Evolutionary conservation across 2,329 filamentous ascomycete genomes (phyloP), one percentile per base, ranked within the genome.

Genomic region (Paecilomyces formosus): DNA sequence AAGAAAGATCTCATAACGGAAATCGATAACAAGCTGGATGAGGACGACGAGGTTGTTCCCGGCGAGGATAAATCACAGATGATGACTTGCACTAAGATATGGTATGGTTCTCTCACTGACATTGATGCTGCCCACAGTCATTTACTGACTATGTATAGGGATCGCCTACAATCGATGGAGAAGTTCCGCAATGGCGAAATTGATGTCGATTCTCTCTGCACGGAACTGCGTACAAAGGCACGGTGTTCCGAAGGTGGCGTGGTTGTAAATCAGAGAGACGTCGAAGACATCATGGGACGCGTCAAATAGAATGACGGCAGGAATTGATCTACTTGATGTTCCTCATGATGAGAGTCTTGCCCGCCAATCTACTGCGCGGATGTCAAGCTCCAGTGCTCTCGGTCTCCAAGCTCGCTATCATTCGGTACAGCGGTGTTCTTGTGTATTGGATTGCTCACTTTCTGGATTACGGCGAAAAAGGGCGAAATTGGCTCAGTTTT

Each of bases 221-320:
- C 88, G 3, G 92, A 99, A 71, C 84, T 99, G 13, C 90, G 93
- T 63, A 90, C 92, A 72, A 99, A 99, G 78, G 94, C 94, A 59
- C 94, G 93, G 71, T 99, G 94, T 74, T 96, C 92, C 0, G 78
- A 96, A 65, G 88, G 83, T 18, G 93, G 94, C 15, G 90, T 95
- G 12, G 90, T 96, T 18, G 89, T 99, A 24, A 88, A 92, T 62
- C 87, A 96, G 76, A 85, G 85, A 57, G 92, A 97, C 68, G 96
- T 97, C 66, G 89, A 96, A 70, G 84, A 81, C 49, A 88, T 92
- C 56, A 81, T 93, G 76, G 82, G 76, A 45, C 72, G 75, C 58
- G 72, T 66, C 22, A 67, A 69, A 31, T 70, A 70, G 55, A 49
- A 45, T 45, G 8, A 13, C 50, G 21, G 50, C 18, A 24, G 26